Evolutionary conservation across 371 early-diverging fungal genomes (phyloP).

Genomic region (Mortierella sp.): DNA sequence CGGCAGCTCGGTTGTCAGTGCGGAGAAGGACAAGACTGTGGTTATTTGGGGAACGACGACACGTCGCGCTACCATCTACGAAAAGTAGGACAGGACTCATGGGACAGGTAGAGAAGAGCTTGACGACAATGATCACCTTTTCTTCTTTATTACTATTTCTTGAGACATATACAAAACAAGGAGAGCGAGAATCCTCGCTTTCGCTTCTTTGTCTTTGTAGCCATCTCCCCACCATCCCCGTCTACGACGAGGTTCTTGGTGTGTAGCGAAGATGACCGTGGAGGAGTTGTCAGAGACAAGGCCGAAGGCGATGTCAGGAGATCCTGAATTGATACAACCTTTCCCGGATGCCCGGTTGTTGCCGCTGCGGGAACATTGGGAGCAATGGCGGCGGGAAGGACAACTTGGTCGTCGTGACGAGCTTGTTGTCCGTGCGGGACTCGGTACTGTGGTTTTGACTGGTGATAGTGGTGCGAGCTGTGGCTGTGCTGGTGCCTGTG

Average conservation of each 20-base stretch:
- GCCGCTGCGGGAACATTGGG: too few relatives aligned
- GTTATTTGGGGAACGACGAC: constrained; percentile 68
- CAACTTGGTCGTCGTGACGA: neutral
- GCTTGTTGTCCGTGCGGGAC: neutral
- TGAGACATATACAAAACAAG: neutral
- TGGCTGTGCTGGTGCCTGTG: too few relatives aligned
- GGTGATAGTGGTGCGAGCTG: too few relatives aligned
- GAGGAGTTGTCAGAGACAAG: too few relatives aligned
- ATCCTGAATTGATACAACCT: too few relatives aligned
- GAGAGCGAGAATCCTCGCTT: neutral
- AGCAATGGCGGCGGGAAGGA: too few relatives aligned
- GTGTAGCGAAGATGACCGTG: neutral
- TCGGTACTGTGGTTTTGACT: too few relatives aligned
- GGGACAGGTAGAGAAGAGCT: neutral
- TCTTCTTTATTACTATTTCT: constrained; percentile 3
- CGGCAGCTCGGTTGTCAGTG: constrained; percentile 72
- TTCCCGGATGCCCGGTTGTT: too few relatives aligned
- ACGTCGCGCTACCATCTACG: constrained; percentile 46
- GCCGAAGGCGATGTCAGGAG: too few relatives aligned
- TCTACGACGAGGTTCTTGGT: neutral
- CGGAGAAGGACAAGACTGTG: constrained; percentile 76
- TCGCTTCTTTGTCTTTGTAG: neutral
- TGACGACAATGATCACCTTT: neutral
- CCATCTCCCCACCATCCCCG: neutral
- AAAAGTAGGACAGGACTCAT: constrained; percentile 33